These are phyloP conservation scores for Arachis hypogaea DNA, from an alignment of 306 rosid species.

Conservation along the genomic window DNA sequence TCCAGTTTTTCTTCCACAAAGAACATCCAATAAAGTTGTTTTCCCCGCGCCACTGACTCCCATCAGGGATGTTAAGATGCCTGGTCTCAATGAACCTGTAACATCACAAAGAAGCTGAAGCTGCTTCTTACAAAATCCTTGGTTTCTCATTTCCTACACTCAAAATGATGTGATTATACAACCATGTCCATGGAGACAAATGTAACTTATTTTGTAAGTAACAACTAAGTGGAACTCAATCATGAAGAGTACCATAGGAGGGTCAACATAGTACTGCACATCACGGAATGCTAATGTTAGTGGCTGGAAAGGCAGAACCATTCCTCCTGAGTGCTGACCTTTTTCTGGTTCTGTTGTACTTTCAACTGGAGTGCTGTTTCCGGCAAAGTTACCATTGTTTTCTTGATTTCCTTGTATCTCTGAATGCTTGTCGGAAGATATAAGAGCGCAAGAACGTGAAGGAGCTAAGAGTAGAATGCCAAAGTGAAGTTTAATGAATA, in stretches of 20 bases:
- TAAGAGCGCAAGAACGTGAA: constrained; percentile 48
- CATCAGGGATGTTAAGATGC: constrained; percentile 66
- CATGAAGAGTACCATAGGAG: constrained; percentile 41
- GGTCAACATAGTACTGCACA: constrained; percentile 48
- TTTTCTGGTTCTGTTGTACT: constrained; percentile 25
- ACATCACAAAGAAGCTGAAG: constrained; percentile 69
- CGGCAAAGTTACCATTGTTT: constrained; percentile 24
- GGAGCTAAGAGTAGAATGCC: constrained; percentile 48
- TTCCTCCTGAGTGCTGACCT: constrained; percentile 44
- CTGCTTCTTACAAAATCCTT: constrained; percentile 53
- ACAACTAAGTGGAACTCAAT: constrained; percentile 3
- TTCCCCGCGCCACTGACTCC: constrained; percentile 82
- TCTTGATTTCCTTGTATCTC: constrained; percentile 45
- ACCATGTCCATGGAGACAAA: constrained; percentile 2
- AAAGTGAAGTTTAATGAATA: constrained; percentile 18
- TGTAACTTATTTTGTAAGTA: background rate
- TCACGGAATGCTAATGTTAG: constrained; percentile 41
- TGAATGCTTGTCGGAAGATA: constrained; percentile 46
- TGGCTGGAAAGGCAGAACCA: constrained; percentile 54
- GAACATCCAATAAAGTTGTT: constrained; percentile 77
- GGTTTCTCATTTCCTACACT: constrained; percentile 68
- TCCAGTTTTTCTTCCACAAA: constrained; percentile 66
- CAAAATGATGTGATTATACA: constrained; percentile 3
- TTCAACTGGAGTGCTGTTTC: constrained; percentile 18
- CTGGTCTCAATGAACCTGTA: constrained; percentile 65